phyloP scores from a whole-genome alignment of 176 grass and related monocot genomes.

The Typha latifolia region DNA sequence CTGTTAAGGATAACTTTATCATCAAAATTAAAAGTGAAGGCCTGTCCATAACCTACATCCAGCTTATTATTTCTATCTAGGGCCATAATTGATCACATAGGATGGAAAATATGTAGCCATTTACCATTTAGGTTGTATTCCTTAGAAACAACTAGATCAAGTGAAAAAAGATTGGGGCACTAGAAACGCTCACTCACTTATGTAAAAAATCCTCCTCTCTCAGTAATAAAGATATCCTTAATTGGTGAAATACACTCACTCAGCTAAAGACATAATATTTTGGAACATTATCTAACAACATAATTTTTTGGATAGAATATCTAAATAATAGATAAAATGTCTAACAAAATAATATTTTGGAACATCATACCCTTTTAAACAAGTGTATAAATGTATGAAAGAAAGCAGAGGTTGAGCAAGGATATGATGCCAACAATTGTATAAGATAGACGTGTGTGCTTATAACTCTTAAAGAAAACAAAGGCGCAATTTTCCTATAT shows the following conservation, averaged over 20 bases:
- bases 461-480: slow-evolving; percentile 3
- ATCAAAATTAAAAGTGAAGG: background rate
- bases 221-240: background rate
- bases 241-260: background rate
- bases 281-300: no score
- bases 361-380: no score
- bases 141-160: background rate
- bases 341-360: no score
- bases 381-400: background rate
- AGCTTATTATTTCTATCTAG: background rate
- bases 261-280: background rate
- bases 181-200: background rate
- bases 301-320: no score
- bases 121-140: no score
- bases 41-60: background rate
- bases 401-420: background rate
- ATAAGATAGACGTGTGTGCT: background rate
- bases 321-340: no score
- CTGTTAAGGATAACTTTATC: background rate
- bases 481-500: slow-evolving; percentile 1
- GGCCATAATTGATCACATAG: background rate
- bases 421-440: background rate
- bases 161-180: background rate
- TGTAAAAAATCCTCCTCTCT: background rate
- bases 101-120: background rate